Evolutionary conservation across 2,329 filamentous ascomycete species (phyloP).

Genomic region (Ceratocystiopsis minuta): DNA sequence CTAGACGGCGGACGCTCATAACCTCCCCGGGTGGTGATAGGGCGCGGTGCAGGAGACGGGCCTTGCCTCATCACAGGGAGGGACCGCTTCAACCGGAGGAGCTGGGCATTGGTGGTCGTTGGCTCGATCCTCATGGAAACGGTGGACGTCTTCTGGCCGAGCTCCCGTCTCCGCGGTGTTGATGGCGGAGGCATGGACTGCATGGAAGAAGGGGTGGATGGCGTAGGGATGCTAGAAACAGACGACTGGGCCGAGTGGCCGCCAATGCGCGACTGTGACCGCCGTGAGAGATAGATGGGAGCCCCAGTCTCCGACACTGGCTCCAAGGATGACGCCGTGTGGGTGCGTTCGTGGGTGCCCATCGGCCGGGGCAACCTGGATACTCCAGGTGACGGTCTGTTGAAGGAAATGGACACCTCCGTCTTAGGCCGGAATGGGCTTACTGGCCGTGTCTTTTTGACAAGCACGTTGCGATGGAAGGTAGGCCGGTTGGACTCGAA

Average conservation of each 20-base stretch:
- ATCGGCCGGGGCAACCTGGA: conserved; percentile 59
- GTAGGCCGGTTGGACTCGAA: conserved; percentile 68
- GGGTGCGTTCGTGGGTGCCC: conserved; percentile 44
- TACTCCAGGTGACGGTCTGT: conserved; percentile 38
- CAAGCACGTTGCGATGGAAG: conserved; percentile 78
- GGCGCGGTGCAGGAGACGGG: conserved; percentile 31
- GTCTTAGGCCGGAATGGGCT: conserved; percentile 57
- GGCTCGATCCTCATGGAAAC: conserved; percentile 38
- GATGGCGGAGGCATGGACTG: conserved; percentile 33
- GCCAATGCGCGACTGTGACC: conserved; percentile 48
- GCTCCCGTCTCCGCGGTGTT: conserved; percentile 42
- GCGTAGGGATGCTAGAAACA: conserved; percentile 41
- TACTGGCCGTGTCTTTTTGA: conserved; percentile 51
- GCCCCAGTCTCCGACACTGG: conserved; percentile 83
- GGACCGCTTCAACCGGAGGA: conserved; percentile 47
- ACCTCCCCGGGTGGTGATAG: conserved; percentile 22
- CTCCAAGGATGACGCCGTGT: conserved; percentile 60
- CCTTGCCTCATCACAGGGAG: conserved; percentile 38
- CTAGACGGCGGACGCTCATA: conserved; percentile 43
- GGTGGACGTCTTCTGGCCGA: conserved; percentile 35
- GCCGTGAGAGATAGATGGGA: conserved; percentile 39
- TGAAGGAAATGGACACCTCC: conserved; percentile 78
- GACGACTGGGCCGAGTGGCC: conserved; percentile 55
- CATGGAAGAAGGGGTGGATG: conserved; percentile 38
- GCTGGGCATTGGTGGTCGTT: conserved; percentile 47